These are phyloP conservation scores for Diospyros lotus DNA, from an alignment of 148 eudicot species.

Conservation along the genomic window DNA sequence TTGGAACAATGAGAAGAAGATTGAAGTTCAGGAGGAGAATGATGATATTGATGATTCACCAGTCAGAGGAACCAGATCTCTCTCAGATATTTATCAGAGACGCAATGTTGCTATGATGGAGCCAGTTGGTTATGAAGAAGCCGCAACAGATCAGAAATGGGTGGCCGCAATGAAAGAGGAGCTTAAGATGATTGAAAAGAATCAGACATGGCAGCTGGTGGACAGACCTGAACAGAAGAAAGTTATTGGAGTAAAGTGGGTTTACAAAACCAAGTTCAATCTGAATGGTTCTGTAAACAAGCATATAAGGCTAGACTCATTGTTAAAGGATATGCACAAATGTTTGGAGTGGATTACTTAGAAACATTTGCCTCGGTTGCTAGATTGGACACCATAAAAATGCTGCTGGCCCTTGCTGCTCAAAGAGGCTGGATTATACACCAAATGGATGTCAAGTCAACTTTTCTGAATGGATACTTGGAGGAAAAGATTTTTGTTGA, in stretches of 20 bases:
- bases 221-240: not conserved
- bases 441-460: no score
- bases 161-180: not conserved
- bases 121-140: not conserved
- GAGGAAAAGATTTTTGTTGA: no score
- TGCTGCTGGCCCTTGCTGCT: no score
- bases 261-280: not conserved
- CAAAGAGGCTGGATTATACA: no score
- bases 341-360: no score
- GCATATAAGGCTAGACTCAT: no score
- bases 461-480: no score
- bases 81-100: not conserved
- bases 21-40: slow-evolving; percentile 1
- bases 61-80: not conserved
- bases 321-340: no score
- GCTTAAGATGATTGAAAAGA: no score
- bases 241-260: not conserved
- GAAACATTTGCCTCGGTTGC: no score
- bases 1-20: slow-evolving; percentile 2
- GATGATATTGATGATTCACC: not conserved
- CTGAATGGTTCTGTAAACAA: not conserved
- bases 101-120: not conserved
- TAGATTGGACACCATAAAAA: no score
- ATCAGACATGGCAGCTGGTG: not conserved
- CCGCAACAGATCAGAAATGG: not conserved